Evolutionary conservation across 2,329 filamentous ascomycete genomes (phyloP).

Genomic region (Macrophomina pseudophaseolina): DNA sequence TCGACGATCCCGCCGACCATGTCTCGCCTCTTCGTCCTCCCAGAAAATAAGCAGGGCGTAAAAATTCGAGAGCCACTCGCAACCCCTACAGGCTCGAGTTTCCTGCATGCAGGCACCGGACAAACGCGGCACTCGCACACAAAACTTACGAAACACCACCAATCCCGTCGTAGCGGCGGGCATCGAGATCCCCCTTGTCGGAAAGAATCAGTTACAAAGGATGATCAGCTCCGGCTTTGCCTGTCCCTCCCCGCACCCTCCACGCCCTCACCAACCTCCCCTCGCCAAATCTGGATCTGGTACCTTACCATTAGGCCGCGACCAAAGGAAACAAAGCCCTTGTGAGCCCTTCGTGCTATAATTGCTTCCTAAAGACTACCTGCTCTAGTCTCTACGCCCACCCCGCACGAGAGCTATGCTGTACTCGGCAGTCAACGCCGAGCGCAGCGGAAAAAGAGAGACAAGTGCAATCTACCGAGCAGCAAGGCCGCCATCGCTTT

Average conservation of each 20-base stretch:
- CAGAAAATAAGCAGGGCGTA: neutral
- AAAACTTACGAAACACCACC: neutral
- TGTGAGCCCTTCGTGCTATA: neutral
- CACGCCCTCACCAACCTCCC: neutral
- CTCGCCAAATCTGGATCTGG: neutral
- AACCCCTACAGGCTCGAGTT: conserved; percentile 16
- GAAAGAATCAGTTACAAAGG: neutral
- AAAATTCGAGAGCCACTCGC: neutral
- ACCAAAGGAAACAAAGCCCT: neutral
- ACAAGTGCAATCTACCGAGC: neutral
- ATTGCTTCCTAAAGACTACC: neutral
- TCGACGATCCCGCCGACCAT: conserved; percentile 8
- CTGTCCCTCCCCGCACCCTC: neutral
- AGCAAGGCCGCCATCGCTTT: neutral
- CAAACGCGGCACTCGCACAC: neutral
- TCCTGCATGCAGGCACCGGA: conserved; percentile 16
- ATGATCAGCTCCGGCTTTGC: neutral
- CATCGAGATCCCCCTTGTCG: conserved; percentile 6
- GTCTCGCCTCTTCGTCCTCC: neutral
- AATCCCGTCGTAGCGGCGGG: neutral
- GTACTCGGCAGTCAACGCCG: conserved; percentile 11
- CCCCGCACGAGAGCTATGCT: neutral
- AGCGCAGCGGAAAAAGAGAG: neutral
- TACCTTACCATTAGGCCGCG: neutral
- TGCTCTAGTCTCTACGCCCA: neutral